Percentiles rank a stretch among this genome's conserved stretches.
These are phyloP conservation scores for Leishmania tropica DNA, from an alignment of 208 protist genomes.

Conservation along the genomic window DNA sequence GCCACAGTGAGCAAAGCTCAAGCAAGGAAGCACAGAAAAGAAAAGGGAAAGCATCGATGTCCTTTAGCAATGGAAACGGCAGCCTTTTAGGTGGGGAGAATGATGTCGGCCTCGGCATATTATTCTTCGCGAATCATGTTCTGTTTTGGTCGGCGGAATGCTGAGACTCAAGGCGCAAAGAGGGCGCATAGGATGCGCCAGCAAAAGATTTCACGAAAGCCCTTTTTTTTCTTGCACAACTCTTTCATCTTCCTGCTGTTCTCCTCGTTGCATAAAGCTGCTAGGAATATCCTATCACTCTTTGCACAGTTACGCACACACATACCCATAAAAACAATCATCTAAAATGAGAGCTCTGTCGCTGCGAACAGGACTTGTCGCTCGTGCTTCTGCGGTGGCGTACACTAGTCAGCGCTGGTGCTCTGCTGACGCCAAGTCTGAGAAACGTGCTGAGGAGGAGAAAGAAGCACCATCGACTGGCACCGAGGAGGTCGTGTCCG, in stretches of 20 bases:
- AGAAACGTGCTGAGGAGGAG: conserved; percentile 27
- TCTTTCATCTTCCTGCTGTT: conserved; percentile 5
- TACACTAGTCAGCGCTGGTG: conserved; percentile 38
- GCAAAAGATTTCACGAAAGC: not conserved
- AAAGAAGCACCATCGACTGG: conserved; percentile 17
- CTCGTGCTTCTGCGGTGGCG: conserved; percentile 14
- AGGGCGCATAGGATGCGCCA: not conserved
- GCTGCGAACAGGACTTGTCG: conserved; percentile 18
- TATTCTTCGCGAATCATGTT: not conserved
- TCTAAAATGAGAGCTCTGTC: conserved; percentile 29
- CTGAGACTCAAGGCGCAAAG: not conserved
- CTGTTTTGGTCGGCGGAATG: not conserved
- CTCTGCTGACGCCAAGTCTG: conserved; percentile 35
- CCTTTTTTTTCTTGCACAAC: conserved; percentile 2
- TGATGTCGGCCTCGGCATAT: not conserved
- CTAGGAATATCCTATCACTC: not conserved
- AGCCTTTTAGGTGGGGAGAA: not conserved
- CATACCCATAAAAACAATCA: conserved; percentile 1
- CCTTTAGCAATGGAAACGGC: not conserved
- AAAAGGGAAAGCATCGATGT: not conserved
- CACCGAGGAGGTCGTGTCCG: conserved; percentile 34
- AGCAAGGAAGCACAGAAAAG: not conserved
- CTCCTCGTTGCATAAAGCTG: not conserved
- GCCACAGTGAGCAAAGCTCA: not conserved
- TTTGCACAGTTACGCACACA: not conserved